These are phyloP conservation scores for Margaritispora aquatica DNA, from an alignment of 495 filamentous ascomycete species.

Conservation along the genomic window DNA sequence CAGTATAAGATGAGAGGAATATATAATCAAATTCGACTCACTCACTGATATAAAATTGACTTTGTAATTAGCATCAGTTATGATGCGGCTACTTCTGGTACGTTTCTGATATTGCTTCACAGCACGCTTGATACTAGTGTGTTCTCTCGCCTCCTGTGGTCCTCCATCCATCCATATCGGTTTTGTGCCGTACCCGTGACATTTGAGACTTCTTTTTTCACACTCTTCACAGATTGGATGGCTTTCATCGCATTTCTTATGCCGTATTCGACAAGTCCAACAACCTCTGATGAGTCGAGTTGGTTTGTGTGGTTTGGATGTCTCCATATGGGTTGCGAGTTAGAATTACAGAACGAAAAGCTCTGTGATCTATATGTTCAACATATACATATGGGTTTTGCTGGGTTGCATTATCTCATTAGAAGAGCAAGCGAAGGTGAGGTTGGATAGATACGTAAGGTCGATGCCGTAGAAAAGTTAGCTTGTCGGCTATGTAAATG, in stretches of 20 bases:
- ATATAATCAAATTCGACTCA: no score
- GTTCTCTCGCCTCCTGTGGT: slow-evolving; percentile 1
- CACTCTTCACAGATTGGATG: slow-evolving; percentile 27
- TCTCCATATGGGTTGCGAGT: no score
- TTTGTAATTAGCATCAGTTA: not conserved
- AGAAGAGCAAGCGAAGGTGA: no score
- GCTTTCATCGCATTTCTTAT: slow-evolving; percentile 34
- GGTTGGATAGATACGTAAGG: no score
- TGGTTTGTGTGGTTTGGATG: no score
- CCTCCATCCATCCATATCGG: slow-evolving; percentile 31
- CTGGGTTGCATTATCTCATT: no score
- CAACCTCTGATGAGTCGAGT: slow-evolving; percentile 24
- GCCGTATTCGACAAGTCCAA: slow-evolving; percentile 34
- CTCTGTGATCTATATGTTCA: no score
- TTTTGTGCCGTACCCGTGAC: slow-evolving; percentile 27
- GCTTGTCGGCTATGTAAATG: no score
- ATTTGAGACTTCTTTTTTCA: slow-evolving; percentile 25
- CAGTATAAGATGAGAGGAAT: not conserved
- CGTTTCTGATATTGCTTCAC: not conserved
- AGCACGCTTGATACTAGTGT: not conserved
- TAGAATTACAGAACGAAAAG: no score
- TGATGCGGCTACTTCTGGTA: not conserved
- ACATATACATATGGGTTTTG: no score
- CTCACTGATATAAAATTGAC: not conserved
- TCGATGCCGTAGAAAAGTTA: no score